Evolutionary conservation across 2,329 filamentous ascomycete species (phyloP), one percentile per base, ranked within the genome.

Genomic region (Arthroderma sp.): DNA sequence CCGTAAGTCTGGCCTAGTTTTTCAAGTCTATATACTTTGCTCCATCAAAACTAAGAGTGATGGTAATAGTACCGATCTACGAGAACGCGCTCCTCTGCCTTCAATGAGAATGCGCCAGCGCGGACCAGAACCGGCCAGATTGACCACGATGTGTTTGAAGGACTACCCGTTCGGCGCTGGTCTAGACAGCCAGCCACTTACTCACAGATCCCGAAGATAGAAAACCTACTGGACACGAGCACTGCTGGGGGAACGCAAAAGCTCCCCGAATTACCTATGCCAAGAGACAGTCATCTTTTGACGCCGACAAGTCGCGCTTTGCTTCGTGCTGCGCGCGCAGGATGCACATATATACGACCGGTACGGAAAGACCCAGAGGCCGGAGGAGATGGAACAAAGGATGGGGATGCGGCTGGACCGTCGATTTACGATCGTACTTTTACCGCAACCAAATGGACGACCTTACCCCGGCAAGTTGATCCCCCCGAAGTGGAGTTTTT

Each of bases 151-250:
- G 70, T 80, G 41, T 73, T 77, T 41, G 70, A 76, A 72, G 86
- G 87, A 48, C 74, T 95, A 7, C 89, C 89, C 10, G 83, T 95
- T 47, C 82, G 87, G 57, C 86, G 94, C 74, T 96, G 87, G 83
- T 80, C 84, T 45, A 79, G 83, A 51, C 78, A 83, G 47, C 71
- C 70, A 65, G 74, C 86, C 46, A 81, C 68, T 36, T 68, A 89
- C 57, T 78, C 78, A 52, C 80, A 85, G 43, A 77, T 77, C 8
- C 68, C 74, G 6, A 72, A 77, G 33, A 70, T 77, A 50, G 82
- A 88, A 54, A 52, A 57, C 8, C 51, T 36, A 38, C 58, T 39
- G 54, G 56, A 6, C 53, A n/a, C 41, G 2, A 22, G 15, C 15
- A 22, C 15, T 22, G 15, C 15, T 22, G 15, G 15, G 15, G 57